phyloP scores from a whole-genome alignment of 2,329 filamentous ascomycete species.

The Leptoxyphium fumago region DNA sequence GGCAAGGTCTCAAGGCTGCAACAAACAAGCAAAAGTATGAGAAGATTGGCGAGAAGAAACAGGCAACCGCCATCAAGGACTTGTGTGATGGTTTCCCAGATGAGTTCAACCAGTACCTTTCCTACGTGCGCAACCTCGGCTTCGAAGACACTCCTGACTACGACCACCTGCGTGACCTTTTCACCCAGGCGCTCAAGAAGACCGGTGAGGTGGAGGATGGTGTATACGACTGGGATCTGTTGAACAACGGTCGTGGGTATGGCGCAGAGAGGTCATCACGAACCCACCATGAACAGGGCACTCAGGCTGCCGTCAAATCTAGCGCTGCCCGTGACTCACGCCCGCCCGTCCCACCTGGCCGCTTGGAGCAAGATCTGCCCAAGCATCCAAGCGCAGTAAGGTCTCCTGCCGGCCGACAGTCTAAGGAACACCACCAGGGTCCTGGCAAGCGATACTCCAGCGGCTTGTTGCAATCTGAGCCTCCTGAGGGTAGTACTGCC shows the following conservation, averaged over 20 bases:
- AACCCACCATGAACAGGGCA: conserved; percentile 59
- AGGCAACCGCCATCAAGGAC: conserved; percentile 92
- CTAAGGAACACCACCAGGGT: conserved; percentile 13
- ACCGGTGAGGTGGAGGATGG: conserved; percentile 91
- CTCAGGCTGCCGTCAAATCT: conserved; percentile 71
- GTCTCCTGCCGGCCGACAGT: conserved; percentile 35
- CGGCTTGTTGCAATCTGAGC: conserved; percentile 58
- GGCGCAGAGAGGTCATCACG: conserved; percentile 64
- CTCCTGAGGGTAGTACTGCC: conserved; percentile 70
- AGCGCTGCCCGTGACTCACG: conserved; percentile 52
- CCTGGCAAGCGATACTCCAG: conserved; percentile 55
- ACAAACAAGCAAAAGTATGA: conserved; percentile 96
- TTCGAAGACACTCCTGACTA: conserved; percentile 99
- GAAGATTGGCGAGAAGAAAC: conserved; percentile 99
- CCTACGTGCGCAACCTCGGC: conserved; percentile 90
- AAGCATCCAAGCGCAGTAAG: conserved; percentile 47
- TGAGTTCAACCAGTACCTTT: conserved; percentile 95
- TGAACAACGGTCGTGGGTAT: conserved; percentile 87
- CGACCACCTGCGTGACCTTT: conserved; percentile 89
- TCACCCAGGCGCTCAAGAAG: conserved; percentile 90
- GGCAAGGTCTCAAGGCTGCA: conserved; percentile 54
- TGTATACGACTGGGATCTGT: conserved; percentile 99
- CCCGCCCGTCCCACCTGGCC: conserved; percentile 31
- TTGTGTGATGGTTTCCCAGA: conserved; percentile 94
- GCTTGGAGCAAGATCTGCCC: conserved; percentile 34